Base-by-base conservation (phyloP, 306 rosid genomes). In the Corylus avellana region DNA sequence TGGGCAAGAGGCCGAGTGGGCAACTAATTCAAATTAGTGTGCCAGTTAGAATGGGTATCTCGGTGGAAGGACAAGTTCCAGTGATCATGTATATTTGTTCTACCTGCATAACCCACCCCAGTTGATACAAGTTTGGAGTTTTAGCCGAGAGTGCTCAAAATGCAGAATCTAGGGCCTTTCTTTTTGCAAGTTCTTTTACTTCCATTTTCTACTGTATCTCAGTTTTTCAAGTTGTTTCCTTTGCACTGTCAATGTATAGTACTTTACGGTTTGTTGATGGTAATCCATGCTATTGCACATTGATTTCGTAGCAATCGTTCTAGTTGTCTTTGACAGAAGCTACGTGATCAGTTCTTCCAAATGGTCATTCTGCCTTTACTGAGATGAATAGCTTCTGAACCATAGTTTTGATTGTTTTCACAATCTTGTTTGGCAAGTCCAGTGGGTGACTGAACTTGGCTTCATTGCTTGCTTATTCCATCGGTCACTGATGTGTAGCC, bases 1-100 rank as follows among this genome's bases (percentile, higher is more conserved):
- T 85, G 93, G 95, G 87, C 89, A 82, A 88, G 97, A 79, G 94
- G 82, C 47, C 92, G 93, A 61, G 82, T 87, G 82, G 92, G 91
- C 82, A 85, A 88, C 79, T 92, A 68, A 85, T 44, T 13, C 56
- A 8, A 27, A 4, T 48, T 37, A 35, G 48, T 9, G 46, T 69
- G 75, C 44, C 56, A 57, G n/a, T 25, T n/a, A 16, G 59, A 75
- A 58, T 42, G 39, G 75, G 35, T 50, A 37, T 75, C 17, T 54
- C 62, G 78, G 7, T 17, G 46, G 25, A 13, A 75, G 16, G 53
- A 49, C 53, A 49, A 49, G 46, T n/a, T 4, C 47, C 50, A n/a
- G 72, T 47, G 46, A 59, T 54, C 44, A 7, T 56, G 74, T 82
- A 42, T 3, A 67, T 47, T 10, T 73, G 72, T 56, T 51, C 62